These are phyloP conservation scores for Arabidopsis thaliana DNA, from an alignment of 345 rosid species.

Conservation along the genomic window DNA sequence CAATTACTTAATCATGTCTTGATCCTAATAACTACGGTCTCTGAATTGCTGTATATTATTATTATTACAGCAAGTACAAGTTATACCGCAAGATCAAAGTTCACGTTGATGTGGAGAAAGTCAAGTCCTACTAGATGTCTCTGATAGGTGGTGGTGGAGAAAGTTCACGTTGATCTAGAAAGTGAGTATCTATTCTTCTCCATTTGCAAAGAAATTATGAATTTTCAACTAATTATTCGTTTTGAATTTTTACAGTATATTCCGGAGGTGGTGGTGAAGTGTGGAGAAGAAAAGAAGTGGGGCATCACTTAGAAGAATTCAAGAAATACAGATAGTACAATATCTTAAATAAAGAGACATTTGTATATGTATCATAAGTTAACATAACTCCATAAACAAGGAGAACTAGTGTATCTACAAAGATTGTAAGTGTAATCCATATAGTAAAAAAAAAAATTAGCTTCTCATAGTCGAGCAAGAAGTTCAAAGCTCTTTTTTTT, in stretches of 20 bases:
- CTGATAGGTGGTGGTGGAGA: conserved; percentile 32
- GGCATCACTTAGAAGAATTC: no score
- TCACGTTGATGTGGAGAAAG: conserved; percentile 58
- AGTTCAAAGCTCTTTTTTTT: no score
- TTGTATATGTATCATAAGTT: no score
- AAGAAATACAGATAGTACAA: no score
- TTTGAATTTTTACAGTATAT: conserved; percentile 14
- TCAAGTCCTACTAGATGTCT: conserved; percentile 61
- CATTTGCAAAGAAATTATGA: no score
- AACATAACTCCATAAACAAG: no score
- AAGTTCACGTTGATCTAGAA: conserved; percentile 57
- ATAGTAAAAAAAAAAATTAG: no score
- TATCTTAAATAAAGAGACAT: no score
- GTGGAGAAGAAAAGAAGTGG: neutral
- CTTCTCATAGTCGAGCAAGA: no score
- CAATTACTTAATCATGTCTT: neutral
- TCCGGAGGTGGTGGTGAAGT: conserved; percentile 39
- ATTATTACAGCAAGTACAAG: conserved; percentile 59
- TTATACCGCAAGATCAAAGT: conserved; percentile 69
- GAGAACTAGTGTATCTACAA: no score
- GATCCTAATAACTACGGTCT: neutral
- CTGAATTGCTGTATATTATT: conserved; percentile 1
- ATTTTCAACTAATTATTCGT: neutral
- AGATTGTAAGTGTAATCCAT: no score
- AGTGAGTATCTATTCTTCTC: conserved; percentile 30